Conservation (phyloP, 1,139 yeast species). For the Nakaseomyces sp. region DNA sequence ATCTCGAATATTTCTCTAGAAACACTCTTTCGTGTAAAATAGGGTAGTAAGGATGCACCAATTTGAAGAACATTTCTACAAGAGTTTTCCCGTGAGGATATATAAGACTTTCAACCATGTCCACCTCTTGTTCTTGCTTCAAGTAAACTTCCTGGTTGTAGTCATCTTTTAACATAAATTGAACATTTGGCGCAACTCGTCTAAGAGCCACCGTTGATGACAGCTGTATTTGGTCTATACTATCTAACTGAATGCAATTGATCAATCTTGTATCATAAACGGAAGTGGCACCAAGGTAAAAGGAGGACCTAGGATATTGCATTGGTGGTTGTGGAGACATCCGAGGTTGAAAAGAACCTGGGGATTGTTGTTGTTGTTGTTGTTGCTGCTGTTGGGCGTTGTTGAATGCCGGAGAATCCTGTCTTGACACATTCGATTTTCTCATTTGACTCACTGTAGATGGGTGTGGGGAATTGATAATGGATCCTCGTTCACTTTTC, state of each 20-base stretch:
- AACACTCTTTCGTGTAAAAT: conserved; percentile 69
- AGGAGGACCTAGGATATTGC: conserved; percentile 69
- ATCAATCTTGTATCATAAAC: conserved; percentile 53
- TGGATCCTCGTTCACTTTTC: neutral
- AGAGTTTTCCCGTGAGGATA: conserved; percentile 71
- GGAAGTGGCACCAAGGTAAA: conserved; percentile 68
- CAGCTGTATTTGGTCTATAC: conserved; percentile 38
- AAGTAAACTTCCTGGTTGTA: conserved; percentile 56
- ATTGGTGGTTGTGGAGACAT: conserved; percentile 32
- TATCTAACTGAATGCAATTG: conserved; percentile 43
- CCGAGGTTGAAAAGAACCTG: conserved; percentile 1
- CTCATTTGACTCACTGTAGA: neutral
- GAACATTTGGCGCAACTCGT: conserved; percentile 57
- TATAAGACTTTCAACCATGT: conserved; percentile 59
- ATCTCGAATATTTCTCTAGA: conserved; percentile 63
- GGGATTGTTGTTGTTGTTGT: neutral
- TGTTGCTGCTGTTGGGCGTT: too few relatives aligned
- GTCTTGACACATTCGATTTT: neutral
- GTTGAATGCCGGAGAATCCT: neutral
- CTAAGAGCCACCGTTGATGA: conserved; percentile 51
- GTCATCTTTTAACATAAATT: conserved; percentile 63
- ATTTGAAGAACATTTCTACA: conserved; percentile 60
- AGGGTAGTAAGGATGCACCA: conserved; percentile 75
- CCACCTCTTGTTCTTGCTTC: conserved; percentile 59
- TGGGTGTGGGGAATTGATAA: neutral